Evolutionary conservation across 345 rosid species (phyloP), one percentile per base, ranked within the genome.

Genomic region (Eutrema heterophyllum): DNA sequence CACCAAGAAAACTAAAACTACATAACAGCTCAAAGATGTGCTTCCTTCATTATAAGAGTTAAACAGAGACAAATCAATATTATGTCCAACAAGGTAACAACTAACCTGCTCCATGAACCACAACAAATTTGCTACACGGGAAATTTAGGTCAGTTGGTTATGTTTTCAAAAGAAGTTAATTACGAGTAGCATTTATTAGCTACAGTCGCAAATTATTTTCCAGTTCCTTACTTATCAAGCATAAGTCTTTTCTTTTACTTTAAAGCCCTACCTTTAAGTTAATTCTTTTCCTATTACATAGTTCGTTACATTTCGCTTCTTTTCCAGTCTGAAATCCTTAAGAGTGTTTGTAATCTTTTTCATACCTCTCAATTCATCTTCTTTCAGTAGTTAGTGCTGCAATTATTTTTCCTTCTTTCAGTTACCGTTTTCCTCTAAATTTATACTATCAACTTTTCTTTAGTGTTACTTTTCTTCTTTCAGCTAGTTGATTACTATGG

Each of bases 111-210:
- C 97, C 98, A 32, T 94, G 98, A 61, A 91, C 97, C 44, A 94
- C 87, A 76, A 91, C 67, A 64, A 91, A 91, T 73, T 79, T 82
- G 83, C 81, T 66, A 39, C n/a, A n/a, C n/a, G n/a, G n/a, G n/a
- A n/a, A n/a, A 89, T 86, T 94, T 92, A 92, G 97, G 97, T 92
- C 97, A 95, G 97, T 92, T 83, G 74, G 64, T 86, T 86, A 82
- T 87, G 93, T 85, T 92, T 92, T 89, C 78, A 83, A 77, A 85
- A 61, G 55, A 78, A 88, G 85, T 73, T 75, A 49, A 74, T 84
- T 80, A 44, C 84, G 65, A 46, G 87, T 82, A 84, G 89, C 93
- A 51, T 78, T 83, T 80, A 24, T 71, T 80, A 53, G 84, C 96
- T 86, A 79, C 84, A 63, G 67, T 74, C 76, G 40, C 81, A 61